Conservation (phyloP, 1,139 yeast genomes). For the Saccharomycopsis hybrid region DNA sequence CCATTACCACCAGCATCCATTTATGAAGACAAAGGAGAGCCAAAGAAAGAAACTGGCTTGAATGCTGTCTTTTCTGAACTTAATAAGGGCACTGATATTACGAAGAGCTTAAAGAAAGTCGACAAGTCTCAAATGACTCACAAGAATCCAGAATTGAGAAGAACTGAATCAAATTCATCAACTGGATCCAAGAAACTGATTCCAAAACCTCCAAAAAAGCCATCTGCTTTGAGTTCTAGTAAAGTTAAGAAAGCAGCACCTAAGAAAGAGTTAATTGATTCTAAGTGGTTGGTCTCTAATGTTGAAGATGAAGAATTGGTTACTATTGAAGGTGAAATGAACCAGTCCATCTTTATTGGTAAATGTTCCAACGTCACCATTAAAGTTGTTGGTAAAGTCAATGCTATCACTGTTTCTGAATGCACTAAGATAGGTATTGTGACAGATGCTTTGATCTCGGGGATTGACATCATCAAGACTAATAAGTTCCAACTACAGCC, state of each 20-base stretch:
- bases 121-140: slow-evolving; percentile 93
- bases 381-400: slow-evolving; percentile 85
- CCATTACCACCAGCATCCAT: slow-evolving; percentile 82
- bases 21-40: slow-evolving; percentile 35
- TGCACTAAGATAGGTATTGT: slow-evolving; percentile 70
- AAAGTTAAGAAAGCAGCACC: slow-evolving; percentile 42
- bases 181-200: slow-evolving; percentile 36
- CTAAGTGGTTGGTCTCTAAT: slow-evolving; percentile 86
- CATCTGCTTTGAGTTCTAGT: slow-evolving; percentile 44
- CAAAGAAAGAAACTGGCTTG: slow-evolving; percentile 42
- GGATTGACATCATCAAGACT: slow-evolving; percentile 82
- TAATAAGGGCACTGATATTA: slow-evolving; percentile 77
- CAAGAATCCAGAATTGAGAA: slow-evolving; percentile 79
- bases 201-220: slow-evolving; percentile 62
- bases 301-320: slow-evolving; percentile 54
- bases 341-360: slow-evolving; percentile 85
- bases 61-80: slow-evolving; percentile 89
- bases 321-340: slow-evolving; percentile 70
- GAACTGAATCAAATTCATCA: slow-evolving; percentile 35
- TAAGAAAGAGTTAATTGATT: slow-evolving; percentile 71
- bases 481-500: slow-evolving; percentile 80
- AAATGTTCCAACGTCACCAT: slow-evolving; percentile 68
- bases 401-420: slow-evolving; percentile 76
- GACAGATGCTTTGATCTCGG: slow-evolving; percentile 79
- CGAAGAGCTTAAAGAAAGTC: slow-evolving; percentile 83